phyloP scores from a whole-genome alignment of 2,329 filamentous ascomycete species.

The Scytalidium sp. region DNA sequence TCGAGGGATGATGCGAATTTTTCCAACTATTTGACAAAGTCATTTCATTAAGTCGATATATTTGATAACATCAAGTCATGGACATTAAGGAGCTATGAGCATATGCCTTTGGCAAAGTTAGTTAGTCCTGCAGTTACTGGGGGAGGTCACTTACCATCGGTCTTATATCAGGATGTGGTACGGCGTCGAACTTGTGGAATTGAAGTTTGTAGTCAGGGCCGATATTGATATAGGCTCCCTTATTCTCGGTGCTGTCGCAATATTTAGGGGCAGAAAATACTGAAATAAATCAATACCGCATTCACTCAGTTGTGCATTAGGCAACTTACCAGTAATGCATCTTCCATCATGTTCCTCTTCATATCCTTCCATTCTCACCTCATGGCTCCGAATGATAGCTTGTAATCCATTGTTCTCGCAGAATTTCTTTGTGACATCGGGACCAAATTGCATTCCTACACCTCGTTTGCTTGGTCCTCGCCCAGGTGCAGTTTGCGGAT shows the following conservation, averaged over 20 bases:
- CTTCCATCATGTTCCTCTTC: slow-evolving; percentile 94
- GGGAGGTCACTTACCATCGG: slow-evolving; percentile 65
- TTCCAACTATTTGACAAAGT: background rate
- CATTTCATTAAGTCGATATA: background rate
- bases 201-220: slow-evolving; percentile 86
- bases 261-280: slow-evolving; percentile 98
- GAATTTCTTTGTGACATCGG: slow-evolving; percentile 93
- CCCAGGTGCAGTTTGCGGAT: slow-evolving; percentile 82
- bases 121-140: background rate
- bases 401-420: slow-evolving; percentile 94
- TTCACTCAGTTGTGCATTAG: background rate
- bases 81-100: slow-evolving; percentile 80
- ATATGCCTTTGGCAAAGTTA: slow-evolving; percentile 59
- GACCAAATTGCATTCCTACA: slow-evolving; percentile 94
- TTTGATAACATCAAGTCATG: slow-evolving; percentile 63
- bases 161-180: slow-evolving; percentile 91
- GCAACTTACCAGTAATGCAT: slow-evolving; percentile 78
- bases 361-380: slow-evolving; percentile 99
- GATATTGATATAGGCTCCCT: slow-evolving; percentile 97
- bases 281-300: slow-evolving; percentile 27
- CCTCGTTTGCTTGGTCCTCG: slow-evolving; percentile 94
- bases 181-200: slow-evolving; percentile 92
- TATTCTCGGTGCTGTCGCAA: slow-evolving; percentile 97
- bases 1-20: background rate
- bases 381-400: slow-evolving; percentile 94